These are phyloP conservation scores for Hirschioporus abietinus DNA, from an alignment of 768 basidiomycete species.

Conservation along the genomic window DNA sequence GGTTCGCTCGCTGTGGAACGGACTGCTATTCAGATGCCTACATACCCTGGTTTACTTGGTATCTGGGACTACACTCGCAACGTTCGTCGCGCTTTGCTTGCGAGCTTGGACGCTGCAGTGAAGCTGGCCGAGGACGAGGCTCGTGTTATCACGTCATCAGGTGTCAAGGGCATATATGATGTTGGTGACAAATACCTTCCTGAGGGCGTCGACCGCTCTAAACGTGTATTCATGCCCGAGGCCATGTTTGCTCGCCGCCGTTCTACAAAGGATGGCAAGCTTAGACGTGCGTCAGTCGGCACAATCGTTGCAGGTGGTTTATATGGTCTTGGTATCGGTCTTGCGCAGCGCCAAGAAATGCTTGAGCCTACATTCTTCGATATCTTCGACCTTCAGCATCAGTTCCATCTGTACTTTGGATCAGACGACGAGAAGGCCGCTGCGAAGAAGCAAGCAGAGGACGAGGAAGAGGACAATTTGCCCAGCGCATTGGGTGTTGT, in stretches of 20 bases:
- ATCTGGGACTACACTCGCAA: conserved; percentile 85
- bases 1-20: conserved; percentile 65
- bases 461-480: conserved; percentile 35
- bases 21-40: conserved; percentile 50
- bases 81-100: conserved; percentile 71
- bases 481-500: conserved; percentile 67
- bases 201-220: conserved; percentile 71
- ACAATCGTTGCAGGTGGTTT: conserved; percentile 72
- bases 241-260: conserved; percentile 82
- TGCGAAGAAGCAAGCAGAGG: conserved; percentile 19
- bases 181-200: conserved; percentile 79
- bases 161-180: conserved; percentile 60
- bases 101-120: conserved; percentile 76
- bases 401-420: conserved; percentile 68
- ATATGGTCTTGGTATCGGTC: conserved; percentile 76
- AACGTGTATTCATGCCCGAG: conserved; percentile 90
- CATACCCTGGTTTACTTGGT: conserved; percentile 77
- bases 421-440: conserved; percentile 30
- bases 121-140: conserved; percentile 80
- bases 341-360: conserved; percentile 73
- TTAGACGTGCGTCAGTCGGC: conserved; percentile 33
- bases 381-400: conserved; percentile 80
- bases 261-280: conserved; percentile 27
- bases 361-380: conserved; percentile 78
- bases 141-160: conserved; percentile 53